Evolutionary conservation across 257 asterid genomes (phyloP).

Genomic region (Penstemon newberryi): DNA sequence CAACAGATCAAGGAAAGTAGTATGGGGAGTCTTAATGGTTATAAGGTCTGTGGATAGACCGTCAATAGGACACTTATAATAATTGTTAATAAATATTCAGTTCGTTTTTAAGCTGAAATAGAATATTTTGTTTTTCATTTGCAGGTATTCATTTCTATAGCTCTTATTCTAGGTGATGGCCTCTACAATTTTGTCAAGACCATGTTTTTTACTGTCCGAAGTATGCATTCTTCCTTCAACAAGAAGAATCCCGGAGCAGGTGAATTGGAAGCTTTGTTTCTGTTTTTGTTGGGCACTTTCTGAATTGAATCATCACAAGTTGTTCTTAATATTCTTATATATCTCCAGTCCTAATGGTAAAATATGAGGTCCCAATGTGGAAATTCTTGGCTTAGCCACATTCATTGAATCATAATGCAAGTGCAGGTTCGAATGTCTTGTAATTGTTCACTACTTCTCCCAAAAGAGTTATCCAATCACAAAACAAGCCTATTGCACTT

Average conservation of each 20-base stretch:
- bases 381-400: neutral
- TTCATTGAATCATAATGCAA: neutral
- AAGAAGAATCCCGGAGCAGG: constrained; percentile 44
- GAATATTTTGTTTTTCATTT: neutral
- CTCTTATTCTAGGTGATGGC: constrained; percentile 86
- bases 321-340: constrained; percentile 10
- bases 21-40: constrained; percentile 69
- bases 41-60: constrained; percentile 39
- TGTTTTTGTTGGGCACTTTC: neutral
- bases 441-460: too few species aligned
- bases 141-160: constrained; percentile 84
- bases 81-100: neutral
- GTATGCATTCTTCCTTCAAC: constrained; percentile 49
- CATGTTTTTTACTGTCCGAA: constrained; percentile 46
- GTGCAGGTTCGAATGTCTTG: too few species aligned
- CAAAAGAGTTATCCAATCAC: too few species aligned
- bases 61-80: neutral
- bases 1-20: constrained; percentile 47
- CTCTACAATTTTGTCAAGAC: constrained; percentile 78
- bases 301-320: neutral
- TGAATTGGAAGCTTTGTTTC: constrained; percentile 8
- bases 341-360: neutral
- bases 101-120: neutral
- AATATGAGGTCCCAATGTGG: constrained; percentile 16
- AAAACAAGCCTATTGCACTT: too few species aligned